phyloP scores from a whole-genome alignment of 192 early-diverging fungal genomes.

The Coemansia sp. region DNA sequence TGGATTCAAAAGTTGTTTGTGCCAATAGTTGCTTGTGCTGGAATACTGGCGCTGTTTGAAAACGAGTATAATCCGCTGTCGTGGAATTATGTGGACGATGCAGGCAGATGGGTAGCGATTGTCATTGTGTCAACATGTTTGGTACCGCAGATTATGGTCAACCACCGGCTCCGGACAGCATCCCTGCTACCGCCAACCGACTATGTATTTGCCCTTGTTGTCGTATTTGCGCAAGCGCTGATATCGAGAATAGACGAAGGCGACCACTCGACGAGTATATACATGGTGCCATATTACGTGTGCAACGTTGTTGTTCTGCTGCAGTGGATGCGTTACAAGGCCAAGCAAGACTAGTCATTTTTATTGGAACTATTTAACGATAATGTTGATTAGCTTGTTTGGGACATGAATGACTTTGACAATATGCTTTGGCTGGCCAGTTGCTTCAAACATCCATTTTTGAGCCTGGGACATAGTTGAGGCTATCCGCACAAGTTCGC shows the following conservation, averaged over 20 bases:
- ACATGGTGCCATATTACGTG: not conserved
- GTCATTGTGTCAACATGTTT: not conserved
- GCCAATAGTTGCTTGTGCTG: not conserved
- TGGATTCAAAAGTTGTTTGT: not conserved
- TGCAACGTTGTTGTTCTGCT: constrained; percentile 4
- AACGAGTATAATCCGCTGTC: constrained; percentile 6
- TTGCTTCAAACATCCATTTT: no score
- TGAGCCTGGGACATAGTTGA: no score
- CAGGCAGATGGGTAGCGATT: not conserved
- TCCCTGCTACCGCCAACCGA: constrained; percentile 3
- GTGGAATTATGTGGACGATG: constrained; percentile 4
- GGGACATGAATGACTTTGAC: constrained; percentile 64
- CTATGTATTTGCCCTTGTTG: not conserved
- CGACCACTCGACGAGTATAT: not conserved
- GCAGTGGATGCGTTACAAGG: constrained; percentile 12
- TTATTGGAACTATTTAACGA: constrained; percentile 27
- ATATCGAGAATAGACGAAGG: not conserved
- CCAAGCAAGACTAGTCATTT: constrained; percentile 10
- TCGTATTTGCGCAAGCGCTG: not conserved
- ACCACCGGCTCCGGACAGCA: constrained; percentile 10
- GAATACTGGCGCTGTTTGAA: constrained; percentile 1
- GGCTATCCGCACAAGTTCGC: no score
- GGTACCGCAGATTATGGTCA: constrained; percentile 15
- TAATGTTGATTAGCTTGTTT: constrained; percentile 73
- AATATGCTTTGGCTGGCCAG: constrained; percentile 10